phyloP scores from a whole-genome alignment of 2,329 filamentous ascomycete genomes.

The Cytospora mali region DNA sequence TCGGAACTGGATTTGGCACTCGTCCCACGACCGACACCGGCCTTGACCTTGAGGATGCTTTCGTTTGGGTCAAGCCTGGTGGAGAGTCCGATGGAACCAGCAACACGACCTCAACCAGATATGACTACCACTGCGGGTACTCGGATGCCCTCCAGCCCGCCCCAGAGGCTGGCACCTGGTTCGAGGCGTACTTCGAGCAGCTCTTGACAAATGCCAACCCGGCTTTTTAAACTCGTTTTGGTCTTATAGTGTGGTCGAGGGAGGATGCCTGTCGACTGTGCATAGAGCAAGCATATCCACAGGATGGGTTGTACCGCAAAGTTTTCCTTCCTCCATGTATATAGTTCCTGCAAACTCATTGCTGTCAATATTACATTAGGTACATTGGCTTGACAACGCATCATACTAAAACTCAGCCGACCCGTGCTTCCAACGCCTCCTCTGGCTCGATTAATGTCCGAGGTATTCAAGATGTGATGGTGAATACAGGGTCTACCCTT shows the following conservation, averaged over 20 bases:
- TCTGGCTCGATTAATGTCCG: not conserved
- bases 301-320: not conserved
- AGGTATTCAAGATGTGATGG: conserved; percentile 13
- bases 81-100: conserved; percentile 58
- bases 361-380: conserved; percentile 16
- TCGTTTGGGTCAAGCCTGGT: conserved; percentile 73
- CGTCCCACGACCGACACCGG: conserved; percentile 66
- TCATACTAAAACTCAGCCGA: not conserved
- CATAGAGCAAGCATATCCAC: conserved; percentile 3
- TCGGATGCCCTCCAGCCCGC: conserved; percentile 61
- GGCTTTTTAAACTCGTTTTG: conserved; percentile 42
- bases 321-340: conserved; percentile 19
- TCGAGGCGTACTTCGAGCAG: conserved; percentile 62
- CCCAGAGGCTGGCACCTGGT: conserved; percentile 72
- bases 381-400: not conserved
- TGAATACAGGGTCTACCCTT: conserved; percentile 39
- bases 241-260: not conserved
- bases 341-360: conserved; percentile 18
- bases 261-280: conserved; percentile 7
- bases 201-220: conserved; percentile 59
- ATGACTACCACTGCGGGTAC: conserved; percentile 56
- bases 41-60: conserved; percentile 61
- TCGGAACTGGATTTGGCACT: conserved; percentile 64
- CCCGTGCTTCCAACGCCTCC: not conserved
- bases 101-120: conserved; percentile 51